Evolutionary conservation across 2,329 filamentous ascomycete species (phyloP).

Genomic region (Neurospora sp.): DNA sequence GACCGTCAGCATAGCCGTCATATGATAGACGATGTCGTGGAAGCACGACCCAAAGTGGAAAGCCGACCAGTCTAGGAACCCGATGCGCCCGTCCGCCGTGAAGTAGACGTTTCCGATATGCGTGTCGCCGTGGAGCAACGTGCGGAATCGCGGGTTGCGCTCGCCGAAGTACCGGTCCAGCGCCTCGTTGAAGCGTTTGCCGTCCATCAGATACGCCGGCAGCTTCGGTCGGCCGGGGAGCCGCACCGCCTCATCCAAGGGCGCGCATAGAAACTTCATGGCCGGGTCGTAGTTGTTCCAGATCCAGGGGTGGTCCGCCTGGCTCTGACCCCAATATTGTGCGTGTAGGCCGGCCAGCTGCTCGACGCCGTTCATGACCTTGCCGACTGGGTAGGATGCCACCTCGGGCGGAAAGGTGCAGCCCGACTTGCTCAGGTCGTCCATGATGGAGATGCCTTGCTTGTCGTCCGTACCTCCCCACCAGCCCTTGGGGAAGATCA

Average conservation of each 20-base stretch:
- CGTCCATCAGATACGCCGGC: constrained; percentile 28
- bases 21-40: constrained; percentile 32
- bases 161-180: constrained; percentile 27
- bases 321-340: constrained; percentile 25
- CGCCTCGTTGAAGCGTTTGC: constrained; percentile 24
- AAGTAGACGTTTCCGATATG: constrained; percentile 36
- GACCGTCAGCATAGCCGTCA: constrained; percentile 28
- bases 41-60: constrained; percentile 32
- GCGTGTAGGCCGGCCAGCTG: constrained; percentile 32
- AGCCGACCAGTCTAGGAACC: constrained; percentile 34
- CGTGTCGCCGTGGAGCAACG: constrained; percentile 33
- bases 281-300: constrained; percentile 29
- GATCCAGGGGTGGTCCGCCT: constrained; percentile 24
- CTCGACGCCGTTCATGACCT: constrained; percentile 26
- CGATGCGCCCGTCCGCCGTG: constrained; percentile 22
- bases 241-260: constrained; percentile 24
- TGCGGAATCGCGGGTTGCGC: constrained; percentile 29
- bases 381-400: constrained; percentile 21
- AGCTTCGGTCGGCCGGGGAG: constrained; percentile 22
- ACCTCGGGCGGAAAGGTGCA: constrained; percentile 27
- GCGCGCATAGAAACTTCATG: constrained; percentile 23
- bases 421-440: constrained; percentile 23
- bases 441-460: constrained; percentile 30
- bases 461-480: constrained; percentile 25
- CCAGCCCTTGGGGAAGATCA: constrained; percentile 25